Evolutionary conservation across 148 eudicot species (phyloP).

Genomic region (Simmondsia chinensis): DNA sequence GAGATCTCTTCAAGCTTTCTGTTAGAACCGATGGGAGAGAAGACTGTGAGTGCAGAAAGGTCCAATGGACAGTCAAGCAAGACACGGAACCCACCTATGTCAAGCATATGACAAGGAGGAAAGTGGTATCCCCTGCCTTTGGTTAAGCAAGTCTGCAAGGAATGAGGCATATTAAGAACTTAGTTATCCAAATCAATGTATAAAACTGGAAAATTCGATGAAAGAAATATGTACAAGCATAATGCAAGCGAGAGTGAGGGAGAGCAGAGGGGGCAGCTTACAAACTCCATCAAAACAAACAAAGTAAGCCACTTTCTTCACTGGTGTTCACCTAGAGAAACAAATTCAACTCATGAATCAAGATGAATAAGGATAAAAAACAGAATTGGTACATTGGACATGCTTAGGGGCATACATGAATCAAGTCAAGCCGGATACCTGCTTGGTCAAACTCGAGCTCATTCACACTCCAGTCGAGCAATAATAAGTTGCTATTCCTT

Average conservation of each 20-base stretch:
- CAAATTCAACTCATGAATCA: background rate
- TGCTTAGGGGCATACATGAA: too few species aligned
- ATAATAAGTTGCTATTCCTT: too few species aligned
- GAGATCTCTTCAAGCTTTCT: constrained; percentile 10
- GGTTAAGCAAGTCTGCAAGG: constrained; percentile 71
- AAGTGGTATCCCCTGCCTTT: constrained; percentile 57
- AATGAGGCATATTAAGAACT: background rate
- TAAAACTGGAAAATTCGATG: background rate
- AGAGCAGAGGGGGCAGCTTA: constrained; percentile 4
- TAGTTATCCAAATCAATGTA: background rate
- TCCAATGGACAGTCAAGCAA: constrained; percentile 85
- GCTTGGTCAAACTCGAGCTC: too few species aligned
- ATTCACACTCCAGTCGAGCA: too few species aligned
- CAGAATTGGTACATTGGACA: background rate
- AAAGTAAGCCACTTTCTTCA: background rate
- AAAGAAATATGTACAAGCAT: too few species aligned
- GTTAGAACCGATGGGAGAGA: constrained; percentile 42
- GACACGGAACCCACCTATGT: constrained; percentile 50
- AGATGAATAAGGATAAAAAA: background rate
- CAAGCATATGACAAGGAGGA: constrained; percentile 64
- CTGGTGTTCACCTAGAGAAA: background rate
- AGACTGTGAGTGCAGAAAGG: constrained; percentile 55
- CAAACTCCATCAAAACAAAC: constrained; percentile 16
- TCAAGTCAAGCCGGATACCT: too few species aligned
- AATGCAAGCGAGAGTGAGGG: background rate